A percentile compares a stretch with the other conserved stretches of the same genome.
Evolutionary conservation across 139 green algal genomes (phyloP).

Genomic region (Chlamydomonas sphaeroides): DNA sequence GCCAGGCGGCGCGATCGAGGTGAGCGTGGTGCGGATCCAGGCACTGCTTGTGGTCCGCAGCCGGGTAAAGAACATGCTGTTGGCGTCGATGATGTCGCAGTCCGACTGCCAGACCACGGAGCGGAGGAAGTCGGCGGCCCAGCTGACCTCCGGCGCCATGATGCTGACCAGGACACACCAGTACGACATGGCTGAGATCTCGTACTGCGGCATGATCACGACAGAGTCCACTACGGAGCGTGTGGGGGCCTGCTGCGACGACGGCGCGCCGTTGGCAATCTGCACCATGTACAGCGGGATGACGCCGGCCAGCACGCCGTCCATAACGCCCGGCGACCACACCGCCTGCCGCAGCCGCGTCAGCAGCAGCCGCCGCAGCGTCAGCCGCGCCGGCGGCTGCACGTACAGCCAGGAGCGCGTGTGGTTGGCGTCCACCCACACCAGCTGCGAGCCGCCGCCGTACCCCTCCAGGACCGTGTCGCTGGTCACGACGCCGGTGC

Average conservation of each 20-base stretch:
- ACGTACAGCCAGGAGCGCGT: slow-evolving; percentile 5
- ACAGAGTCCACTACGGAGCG: background rate
- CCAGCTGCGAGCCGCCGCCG: background rate
- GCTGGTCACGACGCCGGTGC: background rate
- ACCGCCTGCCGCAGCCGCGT: background rate
- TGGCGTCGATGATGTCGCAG: slow-evolving; percentile 1
- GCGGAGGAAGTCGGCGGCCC: slow-evolving; percentile 12
- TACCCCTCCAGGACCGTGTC: background rate
- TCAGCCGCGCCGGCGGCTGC: slow-evolving; percentile 26
- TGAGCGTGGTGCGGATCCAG: background rate
- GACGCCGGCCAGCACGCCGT: slow-evolving; percentile 29
- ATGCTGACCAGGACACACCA: slow-evolving; percentile 18
- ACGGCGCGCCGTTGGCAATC: background rate
- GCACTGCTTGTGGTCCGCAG: background rate
- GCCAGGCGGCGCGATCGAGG: slow-evolving; percentile 1
- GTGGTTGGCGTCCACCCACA: slow-evolving; percentile 28
- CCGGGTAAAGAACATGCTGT: background rate
- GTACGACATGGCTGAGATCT: slow-evolving; percentile 23
- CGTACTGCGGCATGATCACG: slow-evolving; percentile 21
- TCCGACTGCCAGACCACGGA: background rate
- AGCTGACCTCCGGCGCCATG: background rate
- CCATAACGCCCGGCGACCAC: slow-evolving; percentile 8
- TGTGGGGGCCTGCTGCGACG: background rate
- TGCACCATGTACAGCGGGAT: slow-evolving; percentile 12
- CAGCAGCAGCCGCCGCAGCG: slow-evolving; percentile 20